These are phyloP conservation scores for Penicillium desertorum DNA, from an alignment of 495 filamentous ascomycete species.

Conservation along the genomic window DNA sequence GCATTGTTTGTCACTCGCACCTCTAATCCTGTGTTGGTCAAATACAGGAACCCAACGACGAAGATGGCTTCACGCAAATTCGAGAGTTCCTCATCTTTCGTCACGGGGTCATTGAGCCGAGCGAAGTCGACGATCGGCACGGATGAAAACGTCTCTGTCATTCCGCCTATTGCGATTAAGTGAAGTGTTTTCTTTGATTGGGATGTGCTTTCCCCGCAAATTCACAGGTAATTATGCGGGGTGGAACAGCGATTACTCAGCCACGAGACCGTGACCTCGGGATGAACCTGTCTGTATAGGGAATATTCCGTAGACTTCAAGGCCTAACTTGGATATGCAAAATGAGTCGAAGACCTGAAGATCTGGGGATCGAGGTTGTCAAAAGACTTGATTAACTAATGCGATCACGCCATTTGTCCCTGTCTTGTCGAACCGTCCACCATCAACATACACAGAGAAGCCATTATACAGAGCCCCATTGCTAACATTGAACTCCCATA, in stretches of 20 bases:
- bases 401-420: constrained; percentile 1
- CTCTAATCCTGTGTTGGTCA: constrained; percentile 81
- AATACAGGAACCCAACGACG: constrained; percentile 87
- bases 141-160: constrained; percentile 57
- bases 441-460: background rate
- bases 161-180: constrained; percentile 11
- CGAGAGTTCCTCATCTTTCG: constrained; percentile 69
- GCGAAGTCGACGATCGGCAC: constrained; percentile 78
- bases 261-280: background rate
- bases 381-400: background rate
- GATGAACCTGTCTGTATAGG: background rate
- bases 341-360: background rate
- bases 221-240: no score
- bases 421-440: background rate
- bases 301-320: background rate
- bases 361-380: background rate
- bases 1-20: constrained; percentile 22
- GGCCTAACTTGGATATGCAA: background rate
- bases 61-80: constrained; percentile 77
- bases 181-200: background rate
- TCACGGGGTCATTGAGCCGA: constrained; percentile 59
- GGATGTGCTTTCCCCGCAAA: constrained; percentile 4
- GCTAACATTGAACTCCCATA: background rate
- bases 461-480: background rate
- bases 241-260: background rate